A percentile compares a stretch with the other conserved stretches of the same genome.
These are phyloP conservation scores for Trichoderma atroviride DNA, from an alignment of 2,329 filamentous ascomycete species.

Conservation along the genomic window DNA sequence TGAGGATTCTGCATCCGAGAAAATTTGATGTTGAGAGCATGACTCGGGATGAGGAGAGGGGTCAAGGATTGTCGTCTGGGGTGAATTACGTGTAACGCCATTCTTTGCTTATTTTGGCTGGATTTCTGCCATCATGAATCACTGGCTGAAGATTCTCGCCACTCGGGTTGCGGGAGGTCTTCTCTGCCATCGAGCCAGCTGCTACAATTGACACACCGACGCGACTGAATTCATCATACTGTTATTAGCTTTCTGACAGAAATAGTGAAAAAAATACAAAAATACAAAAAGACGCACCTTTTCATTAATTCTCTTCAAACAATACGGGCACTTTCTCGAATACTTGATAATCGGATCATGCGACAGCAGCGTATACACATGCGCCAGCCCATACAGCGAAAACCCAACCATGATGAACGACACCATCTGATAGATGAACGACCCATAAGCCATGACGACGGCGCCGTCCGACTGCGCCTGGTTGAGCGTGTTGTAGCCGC, in stretches of 20 bases:
- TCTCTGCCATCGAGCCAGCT: conserved; percentile 57
- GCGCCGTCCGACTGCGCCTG: conserved; percentile 72
- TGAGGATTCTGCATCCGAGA: neutral
- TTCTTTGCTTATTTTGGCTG: neutral
- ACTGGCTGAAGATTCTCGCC: neutral
- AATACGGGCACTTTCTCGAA: conserved; percentile 69
- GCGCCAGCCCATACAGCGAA: conserved; percentile 65
- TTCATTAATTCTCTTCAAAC: conserved; percentile 63
- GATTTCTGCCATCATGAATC: neutral
- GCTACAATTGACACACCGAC: conserved; percentile 53
- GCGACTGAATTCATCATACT: conserved; percentile 36
- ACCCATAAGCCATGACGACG: conserved; percentile 69
- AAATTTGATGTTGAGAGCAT: neutral
- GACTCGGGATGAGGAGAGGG: neutral
- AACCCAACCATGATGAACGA: conserved; percentile 68
- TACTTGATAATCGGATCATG: conserved; percentile 72
- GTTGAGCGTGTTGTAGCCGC: conserved; percentile 71
- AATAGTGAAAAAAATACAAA: neutral
- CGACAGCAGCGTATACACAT: conserved; percentile 62
- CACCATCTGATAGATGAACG: conserved; percentile 65
- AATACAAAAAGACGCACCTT: conserved; percentile 50
- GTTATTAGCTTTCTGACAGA: neutral
- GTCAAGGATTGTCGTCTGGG: neutral
- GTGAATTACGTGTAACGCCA: neutral
- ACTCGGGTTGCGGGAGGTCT: conserved; percentile 36